Base-by-base conservation (phyloP, 805 yeast genomes). In the Candida multigemmis region DNA sequence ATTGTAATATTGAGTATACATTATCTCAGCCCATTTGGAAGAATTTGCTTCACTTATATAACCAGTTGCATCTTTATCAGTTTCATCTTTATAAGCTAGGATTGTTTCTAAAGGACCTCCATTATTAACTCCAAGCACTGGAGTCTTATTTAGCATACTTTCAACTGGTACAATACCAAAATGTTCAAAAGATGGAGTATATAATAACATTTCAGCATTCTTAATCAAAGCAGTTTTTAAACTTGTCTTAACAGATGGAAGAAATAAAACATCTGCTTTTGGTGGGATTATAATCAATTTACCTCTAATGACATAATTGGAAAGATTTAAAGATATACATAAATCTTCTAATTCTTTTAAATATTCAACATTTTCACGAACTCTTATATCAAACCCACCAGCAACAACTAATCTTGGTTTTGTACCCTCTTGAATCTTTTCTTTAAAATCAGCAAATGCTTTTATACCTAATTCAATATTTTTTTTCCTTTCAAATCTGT, bases 81-180 rank as follows among this genome's bases (percentile, higher is more conserved):
- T 56, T 6, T 32, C 26, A 3, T 50, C 55, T 16, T 36, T 37
- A 36, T 36, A 58, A 29, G 49, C 39, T 7, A 60, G 63, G 7
- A 80, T 58, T 0, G 95, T 78, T 47, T 91, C 99, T 19, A 77
- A 53, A 0, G 98, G 98, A 0, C 99, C 99, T 15, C 98, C 99
- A 21, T 74, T 74, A 43, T 82, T 74, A 4, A 79, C 77, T 0
- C 96, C 96, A 27, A 91, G 56, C 0, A 87, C 96, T 0, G 94
- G 85, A 0, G 78, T 77, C 16, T 82, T 79, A 31, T 71, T 64
- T 24, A 78, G 66, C 96, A 91, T 87, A 8, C 95, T 87, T 49
- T 91, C 98, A 10, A 91, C 65, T 2, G 99, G 99, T 7, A 91
- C 99, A 37, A 91, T 91, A 9, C 99, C 99, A 48, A 91, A 91